Conservation (phyloP, 495 filamentous ascomycete genomes). For the Hypoxylon rickii region DNA sequence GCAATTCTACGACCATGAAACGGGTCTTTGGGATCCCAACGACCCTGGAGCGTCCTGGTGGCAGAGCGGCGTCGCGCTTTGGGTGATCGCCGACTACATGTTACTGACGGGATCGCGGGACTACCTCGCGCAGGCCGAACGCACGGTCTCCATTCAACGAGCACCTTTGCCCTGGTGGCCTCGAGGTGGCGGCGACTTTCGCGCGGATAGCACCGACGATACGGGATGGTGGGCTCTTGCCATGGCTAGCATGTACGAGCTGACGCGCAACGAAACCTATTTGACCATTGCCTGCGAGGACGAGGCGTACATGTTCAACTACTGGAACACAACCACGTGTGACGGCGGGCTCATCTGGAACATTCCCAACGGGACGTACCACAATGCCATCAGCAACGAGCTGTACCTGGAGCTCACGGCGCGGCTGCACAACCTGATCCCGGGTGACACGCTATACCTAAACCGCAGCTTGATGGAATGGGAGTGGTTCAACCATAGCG, state of each 20-base stretch:
- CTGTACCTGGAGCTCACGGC: conserved; percentile 69
- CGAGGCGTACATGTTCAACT: conserved; percentile 60
- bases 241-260: conserved; percentile 65
- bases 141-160: conserved; percentile 42
- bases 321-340: conserved; percentile 60
- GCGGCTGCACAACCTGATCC: conserved; percentile 65
- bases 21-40: conserved; percentile 43
- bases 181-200: conserved; percentile 48
- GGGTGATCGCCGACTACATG: conserved; percentile 46
- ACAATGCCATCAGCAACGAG: conserved; percentile 74
- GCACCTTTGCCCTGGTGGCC: conserved; percentile 44
- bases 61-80: conserved; percentile 49
- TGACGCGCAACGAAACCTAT: conserved; percentile 57
- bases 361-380: conserved; percentile 57
- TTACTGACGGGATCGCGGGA: conserved; percentile 34
- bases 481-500: conserved; percentile 66
- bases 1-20: conserved; percentile 38
- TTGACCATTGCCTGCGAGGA: conserved; percentile 59
- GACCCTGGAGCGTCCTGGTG: conserved; percentile 42
- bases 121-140: conserved; percentile 40
- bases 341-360: conserved; percentile 64
- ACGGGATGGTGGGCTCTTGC: conserved; percentile 72
- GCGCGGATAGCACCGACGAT: conserved; percentile 67
- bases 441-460: conserved; percentile 54
- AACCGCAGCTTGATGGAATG: conserved; percentile 59